Conservation (phyloP, 139 green algal species). For the Tetradesmus obliquus region DNA sequence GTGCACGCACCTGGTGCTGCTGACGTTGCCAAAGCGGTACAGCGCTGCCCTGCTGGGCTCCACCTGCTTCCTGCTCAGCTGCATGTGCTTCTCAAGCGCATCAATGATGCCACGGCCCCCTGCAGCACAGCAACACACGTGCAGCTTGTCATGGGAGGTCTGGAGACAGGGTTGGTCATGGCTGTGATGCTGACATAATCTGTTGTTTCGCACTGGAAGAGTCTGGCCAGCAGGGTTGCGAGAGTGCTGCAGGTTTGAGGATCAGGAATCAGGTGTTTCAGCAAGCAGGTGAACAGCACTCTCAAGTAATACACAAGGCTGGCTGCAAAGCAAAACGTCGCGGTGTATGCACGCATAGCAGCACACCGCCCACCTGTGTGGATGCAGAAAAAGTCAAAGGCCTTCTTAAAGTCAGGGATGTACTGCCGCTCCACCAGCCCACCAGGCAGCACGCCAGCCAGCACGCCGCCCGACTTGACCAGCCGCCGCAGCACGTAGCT, state of each 20-base stretch:
- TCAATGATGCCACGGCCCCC: constrained; percentile 85
- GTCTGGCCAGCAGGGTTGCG: too few relatives aligned
- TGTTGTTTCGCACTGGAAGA: too few relatives aligned
- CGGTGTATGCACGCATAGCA: too few relatives aligned
- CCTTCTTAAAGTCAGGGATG: constrained; percentile 97
- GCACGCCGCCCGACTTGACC: constrained; percentile 54
- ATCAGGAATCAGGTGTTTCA: too few relatives aligned
- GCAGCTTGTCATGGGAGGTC: too few relatives aligned
- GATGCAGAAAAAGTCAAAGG: constrained; percentile 98
- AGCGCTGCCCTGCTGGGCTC: constrained; percentile 85
- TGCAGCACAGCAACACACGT: neutral
- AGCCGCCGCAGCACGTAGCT: neutral
- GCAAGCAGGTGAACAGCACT: too few relatives aligned
- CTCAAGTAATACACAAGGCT: too few relatives aligned
- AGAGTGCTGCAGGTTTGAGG: too few relatives aligned
- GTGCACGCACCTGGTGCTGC: constrained; percentile 51
- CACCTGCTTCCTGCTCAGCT: constrained; percentile 58
- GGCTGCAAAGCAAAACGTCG: too few relatives aligned
- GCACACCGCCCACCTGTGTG: constrained; percentile 83
- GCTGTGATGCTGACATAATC: too few relatives aligned
- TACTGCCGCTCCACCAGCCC: constrained; percentile 68
- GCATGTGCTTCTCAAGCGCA: constrained; percentile 95
- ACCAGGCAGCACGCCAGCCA: constrained; percentile 56
- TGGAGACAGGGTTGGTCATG: too few relatives aligned
- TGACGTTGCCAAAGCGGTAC: constrained; percentile 87